Percentiles rank a stretch among this genome's conserved stretches.
Evolutionary conservation across 2,329 filamentous ascomycete species (phyloP).

Genomic region (Colletotrichum siamense): DNA sequence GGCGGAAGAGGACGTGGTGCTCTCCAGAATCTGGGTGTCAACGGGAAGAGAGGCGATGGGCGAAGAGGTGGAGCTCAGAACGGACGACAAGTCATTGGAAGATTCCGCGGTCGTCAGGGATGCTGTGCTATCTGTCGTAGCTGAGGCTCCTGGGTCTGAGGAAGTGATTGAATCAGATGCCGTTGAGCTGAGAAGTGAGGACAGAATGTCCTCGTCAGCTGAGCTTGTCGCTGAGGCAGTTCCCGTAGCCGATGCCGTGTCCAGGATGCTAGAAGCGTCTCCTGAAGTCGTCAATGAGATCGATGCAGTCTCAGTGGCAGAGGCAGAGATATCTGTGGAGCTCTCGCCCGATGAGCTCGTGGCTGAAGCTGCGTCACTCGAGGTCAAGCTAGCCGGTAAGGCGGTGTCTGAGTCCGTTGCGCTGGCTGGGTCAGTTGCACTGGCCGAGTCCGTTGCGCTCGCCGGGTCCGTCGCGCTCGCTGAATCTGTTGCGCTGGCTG

Average conservation of each 20-base stretch:
- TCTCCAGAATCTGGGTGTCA: not conserved
- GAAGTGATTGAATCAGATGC: not conserved
- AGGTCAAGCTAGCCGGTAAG: not conserved
- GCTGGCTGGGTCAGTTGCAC: not conserved
- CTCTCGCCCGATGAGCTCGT: not conserved
- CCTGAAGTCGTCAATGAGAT: not conserved
- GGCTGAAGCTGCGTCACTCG: not conserved
- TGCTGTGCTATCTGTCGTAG: not conserved
- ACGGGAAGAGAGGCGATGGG: not conserved
- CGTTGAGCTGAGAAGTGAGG: not conserved
- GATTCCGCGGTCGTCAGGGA: not conserved
- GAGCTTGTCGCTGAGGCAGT: not conserved
- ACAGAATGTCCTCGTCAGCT: not conserved
- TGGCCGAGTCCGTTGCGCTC: not conserved
- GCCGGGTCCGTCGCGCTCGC: not conserved
- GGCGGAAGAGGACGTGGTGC: not conserved
- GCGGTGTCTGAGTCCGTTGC: not conserved
- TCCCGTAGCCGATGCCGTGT: not conserved
- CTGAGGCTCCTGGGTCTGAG: not conserved
- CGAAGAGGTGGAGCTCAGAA: not conserved
- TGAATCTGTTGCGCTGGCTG: not conserved
- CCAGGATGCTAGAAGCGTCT: not conserved
- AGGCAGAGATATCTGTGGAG: not conserved
- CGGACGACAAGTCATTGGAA: not conserved
- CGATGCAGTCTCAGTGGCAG: not conserved